Evolutionary conservation across 768 basidiomycete genomes (phyloP).

Genomic region (Tylopilus rubrobrunneus): DNA sequence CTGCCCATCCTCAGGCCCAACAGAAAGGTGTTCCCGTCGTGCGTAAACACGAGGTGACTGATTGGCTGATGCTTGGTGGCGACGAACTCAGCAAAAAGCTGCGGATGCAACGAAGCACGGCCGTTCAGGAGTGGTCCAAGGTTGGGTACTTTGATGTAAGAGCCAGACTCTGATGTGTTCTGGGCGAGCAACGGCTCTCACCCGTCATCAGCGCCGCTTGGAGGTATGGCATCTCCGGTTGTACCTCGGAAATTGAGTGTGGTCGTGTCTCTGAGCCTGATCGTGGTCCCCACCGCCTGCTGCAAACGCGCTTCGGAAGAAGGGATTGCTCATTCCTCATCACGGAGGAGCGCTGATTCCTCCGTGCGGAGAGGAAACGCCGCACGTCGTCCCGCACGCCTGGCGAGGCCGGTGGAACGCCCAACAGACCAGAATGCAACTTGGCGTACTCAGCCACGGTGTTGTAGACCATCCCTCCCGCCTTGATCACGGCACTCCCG

Average conservation of each 20-base stretch:
- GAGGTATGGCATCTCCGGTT: too few species aligned
- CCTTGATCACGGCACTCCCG: conserved; percentile 52
- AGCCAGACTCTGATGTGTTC: conserved; percentile 29
- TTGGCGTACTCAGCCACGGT: conserved; percentile 43
- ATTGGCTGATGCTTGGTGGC: too few species aligned
- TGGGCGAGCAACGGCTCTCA: conserved; percentile 3
- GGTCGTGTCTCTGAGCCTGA: conserved; percentile 1
- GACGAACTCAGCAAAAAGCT: too few species aligned
- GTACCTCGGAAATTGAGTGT: conserved; percentile 14
- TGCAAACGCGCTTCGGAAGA: conserved; percentile 46
- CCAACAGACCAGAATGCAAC: conserved; percentile 20
- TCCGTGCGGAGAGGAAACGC: conserved; percentile 18
- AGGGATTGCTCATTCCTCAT: conserved; percentile 34
- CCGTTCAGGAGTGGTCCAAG: conserved; percentile 1
- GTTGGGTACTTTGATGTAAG: conserved; percentile 48
- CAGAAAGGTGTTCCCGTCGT: too few species aligned
- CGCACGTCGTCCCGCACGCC: not conserved
- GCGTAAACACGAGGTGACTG: too few species aligned
- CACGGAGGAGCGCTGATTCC: conserved; percentile 22
- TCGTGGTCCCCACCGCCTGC: conserved; percentile 23
- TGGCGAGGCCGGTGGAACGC: conserved; percentile 7
- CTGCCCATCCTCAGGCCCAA: too few species aligned
- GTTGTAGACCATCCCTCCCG: conserved; percentile 50
- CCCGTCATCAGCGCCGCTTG: conserved; percentile 11
- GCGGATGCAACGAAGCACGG: not conserved